phyloP scores from a whole-genome alignment of 2,329 filamentous ascomycete species.

The Ascocoryne sarcoides region DNA sequence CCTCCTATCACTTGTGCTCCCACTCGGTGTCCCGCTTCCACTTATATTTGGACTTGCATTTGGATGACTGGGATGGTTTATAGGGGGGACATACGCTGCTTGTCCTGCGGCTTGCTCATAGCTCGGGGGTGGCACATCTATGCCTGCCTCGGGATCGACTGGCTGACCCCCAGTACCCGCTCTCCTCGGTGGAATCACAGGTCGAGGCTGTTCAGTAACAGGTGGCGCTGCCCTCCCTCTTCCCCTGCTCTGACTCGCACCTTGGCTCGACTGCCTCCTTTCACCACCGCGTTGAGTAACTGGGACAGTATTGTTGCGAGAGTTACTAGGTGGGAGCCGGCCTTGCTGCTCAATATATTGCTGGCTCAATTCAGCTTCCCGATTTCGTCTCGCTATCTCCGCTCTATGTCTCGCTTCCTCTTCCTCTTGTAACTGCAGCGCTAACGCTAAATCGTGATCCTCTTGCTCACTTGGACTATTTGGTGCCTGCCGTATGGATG shows the following conservation, averaged over 20 bases:
- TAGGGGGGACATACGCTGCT: conserved; percentile 45
- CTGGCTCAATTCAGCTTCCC: conserved; percentile 61
- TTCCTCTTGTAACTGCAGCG: conserved; percentile 88
- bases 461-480: conserved; percentile 49
- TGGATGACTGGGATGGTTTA: conserved; percentile 34
- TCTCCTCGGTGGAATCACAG: conserved; percentile 36
- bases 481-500: background rate
- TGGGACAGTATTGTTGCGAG: conserved; percentile 16
- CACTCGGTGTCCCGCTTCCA: too few relatives aligned
- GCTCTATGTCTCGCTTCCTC: conserved; percentile 70
- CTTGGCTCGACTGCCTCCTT: conserved; percentile 7
- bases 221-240: conserved; percentile 15
- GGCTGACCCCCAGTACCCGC: background rate
- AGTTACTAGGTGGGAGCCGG: too few relatives aligned
- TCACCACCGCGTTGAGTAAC: conserved; percentile 21
- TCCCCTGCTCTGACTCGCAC: conserved; percentile 7
- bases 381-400: conserved; percentile 50
- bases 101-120: conserved; percentile 56
- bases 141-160: conserved; percentile 30
- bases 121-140: conserved; percentile 51
- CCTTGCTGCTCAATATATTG: conserved; percentile 61
- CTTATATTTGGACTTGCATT: conserved; percentile 10
- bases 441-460: conserved; percentile 77
- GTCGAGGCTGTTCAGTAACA: conserved; percentile 28
- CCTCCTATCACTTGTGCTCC: conserved; percentile 7